phyloP scores from a whole-genome alignment of 192 early-diverging fungal species.

The Backusella circina region DNA sequence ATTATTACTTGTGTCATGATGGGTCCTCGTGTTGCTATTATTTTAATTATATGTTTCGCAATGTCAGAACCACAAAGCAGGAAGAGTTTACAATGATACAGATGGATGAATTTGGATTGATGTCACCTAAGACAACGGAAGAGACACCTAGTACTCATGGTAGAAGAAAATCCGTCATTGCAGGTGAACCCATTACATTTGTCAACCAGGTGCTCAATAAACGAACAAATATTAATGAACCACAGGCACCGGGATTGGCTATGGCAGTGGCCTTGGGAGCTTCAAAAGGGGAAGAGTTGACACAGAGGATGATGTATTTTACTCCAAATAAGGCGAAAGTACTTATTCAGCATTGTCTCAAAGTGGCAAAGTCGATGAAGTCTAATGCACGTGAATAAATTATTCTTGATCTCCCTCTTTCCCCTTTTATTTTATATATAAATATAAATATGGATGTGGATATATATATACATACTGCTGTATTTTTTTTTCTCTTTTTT shows the following conservation, averaged over 20 bases:
- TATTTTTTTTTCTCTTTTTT: not conserved
- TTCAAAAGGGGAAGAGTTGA: not conserved
- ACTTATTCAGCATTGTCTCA: slow-evolving; percentile 14
- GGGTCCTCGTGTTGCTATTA: slow-evolving; percentile 12
- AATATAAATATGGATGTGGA: not conserved
- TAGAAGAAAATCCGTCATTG: not conserved
- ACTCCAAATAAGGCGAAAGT: slow-evolving; percentile 4
- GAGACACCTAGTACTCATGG: not conserved
- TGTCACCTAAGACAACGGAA: not conserved
- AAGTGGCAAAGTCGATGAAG: slow-evolving; percentile 1
- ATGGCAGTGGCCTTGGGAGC: slow-evolving; percentile 8
- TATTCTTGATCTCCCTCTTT: not conserved
- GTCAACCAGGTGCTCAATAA: not conserved
- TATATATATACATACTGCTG: not conserved
- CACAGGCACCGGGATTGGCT: not conserved
- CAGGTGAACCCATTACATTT: not conserved
- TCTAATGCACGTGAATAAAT: not conserved
- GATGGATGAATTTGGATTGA: slow-evolving; percentile 8
- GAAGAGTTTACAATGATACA: not conserved
- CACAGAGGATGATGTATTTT: slow-evolving; percentile 3
- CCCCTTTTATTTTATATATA: not conserved
- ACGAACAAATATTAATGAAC: slow-evolving; percentile 3
- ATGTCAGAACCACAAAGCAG: slow-evolving; percentile 3
- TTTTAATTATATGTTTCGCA: slow-evolving; percentile 18
- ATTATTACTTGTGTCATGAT: not conserved